Evolutionary conservation across 768 basidiomycete species (phyloP).

Genomic region (Cytidiella melzeri): DNA sequence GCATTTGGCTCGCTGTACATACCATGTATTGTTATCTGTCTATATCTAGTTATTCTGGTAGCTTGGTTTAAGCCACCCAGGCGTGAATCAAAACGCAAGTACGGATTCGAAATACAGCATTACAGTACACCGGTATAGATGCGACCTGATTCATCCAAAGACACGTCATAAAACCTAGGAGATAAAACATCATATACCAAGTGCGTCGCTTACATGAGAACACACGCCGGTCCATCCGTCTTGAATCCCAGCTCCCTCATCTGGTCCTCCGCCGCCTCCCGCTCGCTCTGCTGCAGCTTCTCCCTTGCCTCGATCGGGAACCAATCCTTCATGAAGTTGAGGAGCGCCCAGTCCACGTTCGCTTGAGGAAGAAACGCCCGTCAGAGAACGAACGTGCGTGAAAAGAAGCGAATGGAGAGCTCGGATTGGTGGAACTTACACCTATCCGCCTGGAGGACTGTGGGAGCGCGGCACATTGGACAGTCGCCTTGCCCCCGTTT

Average conservation of each 20-base stretch:
- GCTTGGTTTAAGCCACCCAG: too few species aligned
- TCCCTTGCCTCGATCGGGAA: slow-evolving; percentile 77
- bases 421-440: slow-evolving; percentile 41
- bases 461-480: slow-evolving; percentile 78
- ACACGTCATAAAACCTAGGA: too few species aligned
- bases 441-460: slow-evolving; percentile 70
- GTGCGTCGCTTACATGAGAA: neutral
- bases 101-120: too few species aligned
- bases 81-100: too few species aligned
- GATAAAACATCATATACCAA: neutral
- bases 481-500: slow-evolving; percentile 68
- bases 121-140: too few species aligned
- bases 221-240: neutral
- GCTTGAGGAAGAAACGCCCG: slow-evolving; percentile 33
- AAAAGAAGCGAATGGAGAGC: neutral
- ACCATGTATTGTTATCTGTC: too few species aligned
- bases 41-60: too few species aligned
- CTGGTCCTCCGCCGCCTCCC: slow-evolving; percentile 67
- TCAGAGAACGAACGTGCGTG: neutral
- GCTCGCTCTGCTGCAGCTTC: slow-evolving; percentile 71
- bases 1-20: neutral
- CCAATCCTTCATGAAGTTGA: slow-evolving; percentile 89
- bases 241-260: slow-evolving; percentile 58
- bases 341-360: slow-evolving; percentile 73
- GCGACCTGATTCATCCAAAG: too few species aligned